Percentiles rank a stretch among this genome's conserved stretches.
Conservation (phyloP, 1,139 yeast genomes). For the Blastobotrys serpentis region DNA sequence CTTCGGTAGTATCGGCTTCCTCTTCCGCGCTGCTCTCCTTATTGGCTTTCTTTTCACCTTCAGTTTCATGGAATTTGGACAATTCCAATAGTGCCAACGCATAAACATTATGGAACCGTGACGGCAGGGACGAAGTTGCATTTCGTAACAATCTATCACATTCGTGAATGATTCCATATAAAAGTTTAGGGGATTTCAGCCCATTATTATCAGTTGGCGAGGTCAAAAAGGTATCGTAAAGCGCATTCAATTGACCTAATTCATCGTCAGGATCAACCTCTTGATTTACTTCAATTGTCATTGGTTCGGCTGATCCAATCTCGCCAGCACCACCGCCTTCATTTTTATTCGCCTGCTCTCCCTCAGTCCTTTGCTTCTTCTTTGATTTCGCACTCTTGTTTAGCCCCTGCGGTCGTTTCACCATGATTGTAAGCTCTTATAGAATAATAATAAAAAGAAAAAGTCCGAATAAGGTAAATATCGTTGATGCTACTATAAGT, state of each 20-base stretch:
- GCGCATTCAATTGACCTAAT: conserved; percentile 65
- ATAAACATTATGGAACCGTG: conserved; percentile 68
- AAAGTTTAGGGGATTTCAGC: conserved; percentile 35
- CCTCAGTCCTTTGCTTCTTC: conserved; percentile 24
- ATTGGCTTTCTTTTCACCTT: conserved; percentile 17
- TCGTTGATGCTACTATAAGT: background rate
- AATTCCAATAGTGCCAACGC: conserved; percentile 70
- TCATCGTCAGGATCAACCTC: conserved; percentile 77
- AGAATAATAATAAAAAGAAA: conserved; percentile 10
- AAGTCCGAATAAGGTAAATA: background rate
- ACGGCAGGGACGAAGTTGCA: conserved; percentile 45
- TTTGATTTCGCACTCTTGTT: conserved; percentile 54
- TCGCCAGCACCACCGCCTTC: conserved; percentile 19
- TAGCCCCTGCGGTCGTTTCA: conserved; percentile 76
- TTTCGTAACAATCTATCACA: conserved; percentile 75
- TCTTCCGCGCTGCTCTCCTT: conserved; percentile 27
- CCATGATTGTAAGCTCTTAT: conserved; percentile 25
- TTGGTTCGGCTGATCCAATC: conserved; percentile 37
- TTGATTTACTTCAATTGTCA: conserved; percentile 69
- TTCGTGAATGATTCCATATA: conserved; percentile 88
- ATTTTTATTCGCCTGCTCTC: conserved; percentile 24
- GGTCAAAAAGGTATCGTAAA: conserved; percentile 49
- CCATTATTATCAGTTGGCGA: conserved; percentile 30
- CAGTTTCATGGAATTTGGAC: conserved; percentile 41
- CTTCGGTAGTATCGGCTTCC: conserved; percentile 43